phyloP scores from a whole-genome alignment of 495 filamentous ascomycete genomes.

The Neurospora sp. region DNA sequence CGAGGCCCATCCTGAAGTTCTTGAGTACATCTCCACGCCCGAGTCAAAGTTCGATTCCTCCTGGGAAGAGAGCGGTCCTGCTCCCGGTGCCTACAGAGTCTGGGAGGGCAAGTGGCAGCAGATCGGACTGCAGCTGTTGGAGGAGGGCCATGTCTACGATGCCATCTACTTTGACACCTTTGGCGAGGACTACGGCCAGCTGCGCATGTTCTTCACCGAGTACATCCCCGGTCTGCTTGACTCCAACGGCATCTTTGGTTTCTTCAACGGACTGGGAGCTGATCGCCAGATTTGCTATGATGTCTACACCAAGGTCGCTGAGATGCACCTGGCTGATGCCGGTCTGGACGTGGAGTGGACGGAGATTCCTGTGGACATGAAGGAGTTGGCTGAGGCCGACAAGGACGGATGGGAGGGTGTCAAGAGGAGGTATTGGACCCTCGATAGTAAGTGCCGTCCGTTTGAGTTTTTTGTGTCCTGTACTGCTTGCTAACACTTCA shows the following conservation, averaged over 20 bases:
- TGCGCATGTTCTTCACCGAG: conserved; percentile 82
- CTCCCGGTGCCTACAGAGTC: conserved; percentile 34
- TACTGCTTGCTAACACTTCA: conserved; percentile 6
- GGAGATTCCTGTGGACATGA: conserved; percentile 59
- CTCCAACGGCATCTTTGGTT: conserved; percentile 66
- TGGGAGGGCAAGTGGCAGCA: conserved; percentile 71
- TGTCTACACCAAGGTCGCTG: conserved; percentile 85
- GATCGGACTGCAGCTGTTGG: conserved; percentile 58
- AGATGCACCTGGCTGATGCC: conserved; percentile 85
- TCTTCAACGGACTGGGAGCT: conserved; percentile 93
- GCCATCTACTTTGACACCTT: conserved; percentile 98
- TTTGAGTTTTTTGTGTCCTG: neutral
- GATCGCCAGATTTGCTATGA: conserved; percentile 90
- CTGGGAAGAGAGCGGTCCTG: conserved; percentile 33
- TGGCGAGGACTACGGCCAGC: conserved; percentile 78
- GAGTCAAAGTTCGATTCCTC: conserved; percentile 33
- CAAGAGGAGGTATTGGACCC: conserved; percentile 74
- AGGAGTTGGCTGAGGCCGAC: conserved; percentile 35
- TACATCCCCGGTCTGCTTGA: conserved; percentile 71
- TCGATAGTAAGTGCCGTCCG: conserved; percentile 45
- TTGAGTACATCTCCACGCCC: conserved; percentile 49
- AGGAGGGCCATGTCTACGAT: conserved; percentile 65
- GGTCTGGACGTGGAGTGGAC: conserved; percentile 87
- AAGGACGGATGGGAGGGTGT: conserved; percentile 76
- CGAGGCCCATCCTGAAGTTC: conserved; percentile 80